A percentile compares a stretch with the other conserved stretches of the same genome.
These are phyloP conservation scores for Acephala macrosclerotiorum DNA, from an alignment of 2,329 filamentous ascomycete genomes.

Conservation along the genomic window DNA sequence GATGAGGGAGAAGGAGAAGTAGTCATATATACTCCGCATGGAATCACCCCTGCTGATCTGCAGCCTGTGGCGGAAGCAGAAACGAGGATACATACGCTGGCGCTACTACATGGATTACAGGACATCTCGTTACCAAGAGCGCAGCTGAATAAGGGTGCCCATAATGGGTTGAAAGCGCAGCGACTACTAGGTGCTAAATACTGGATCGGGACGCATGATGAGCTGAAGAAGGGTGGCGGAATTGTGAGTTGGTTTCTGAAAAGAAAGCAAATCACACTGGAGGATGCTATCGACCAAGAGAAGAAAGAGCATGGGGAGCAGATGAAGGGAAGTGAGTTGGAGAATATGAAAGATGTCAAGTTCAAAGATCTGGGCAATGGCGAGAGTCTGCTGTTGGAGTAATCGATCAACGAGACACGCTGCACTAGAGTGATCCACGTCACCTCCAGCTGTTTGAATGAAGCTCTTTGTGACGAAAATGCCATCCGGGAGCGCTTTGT, in stretches of 20 bases:
- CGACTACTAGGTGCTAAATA: constrained; percentile 60
- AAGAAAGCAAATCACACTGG: constrained; percentile 52
- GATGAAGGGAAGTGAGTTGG: constrained; percentile 22
- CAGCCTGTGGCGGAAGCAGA: constrained; percentile 50
- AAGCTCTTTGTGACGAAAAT: too few species aligned
- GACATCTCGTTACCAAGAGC: constrained; percentile 60
- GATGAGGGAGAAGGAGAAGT: constrained; percentile 53
- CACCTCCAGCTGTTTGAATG: too few species aligned
- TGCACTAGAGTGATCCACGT: too few species aligned
- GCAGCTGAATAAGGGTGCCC: constrained; percentile 69
- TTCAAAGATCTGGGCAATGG: constrained; percentile 37
- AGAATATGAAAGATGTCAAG: constrained; percentile 28
- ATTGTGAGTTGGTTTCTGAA: constrained; percentile 60
- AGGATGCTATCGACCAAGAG: constrained; percentile 51
- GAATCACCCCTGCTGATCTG: constrained; percentile 58
- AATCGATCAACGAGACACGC: neutral
- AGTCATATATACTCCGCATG: constrained; percentile 70
- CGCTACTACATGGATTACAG: constrained; percentile 69
- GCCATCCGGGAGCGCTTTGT: too few species aligned
- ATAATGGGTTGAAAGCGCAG: constrained; percentile 66
- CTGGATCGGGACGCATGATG: constrained; percentile 72
- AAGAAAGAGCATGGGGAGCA: constrained; percentile 36
- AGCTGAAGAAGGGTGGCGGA: constrained; percentile 65
- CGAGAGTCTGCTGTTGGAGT: constrained; percentile 35
- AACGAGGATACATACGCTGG: constrained; percentile 59